Evolutionary conservation across 306 rosid species (phyloP).

Genomic region (Cicer cuneatum): DNA sequence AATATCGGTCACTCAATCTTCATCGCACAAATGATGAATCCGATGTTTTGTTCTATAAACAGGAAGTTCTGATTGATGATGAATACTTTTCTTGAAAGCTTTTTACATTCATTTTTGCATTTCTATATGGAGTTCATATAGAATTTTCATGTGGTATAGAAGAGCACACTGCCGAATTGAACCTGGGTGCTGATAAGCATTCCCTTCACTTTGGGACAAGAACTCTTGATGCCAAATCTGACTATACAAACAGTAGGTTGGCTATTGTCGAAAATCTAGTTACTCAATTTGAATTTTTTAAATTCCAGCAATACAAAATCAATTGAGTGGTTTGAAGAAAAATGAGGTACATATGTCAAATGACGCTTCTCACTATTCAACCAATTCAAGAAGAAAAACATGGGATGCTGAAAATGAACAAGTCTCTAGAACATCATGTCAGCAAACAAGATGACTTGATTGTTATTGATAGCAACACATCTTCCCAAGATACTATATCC

Average conservation of each 20-base stretch:
- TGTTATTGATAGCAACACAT: constrained; percentile 61
- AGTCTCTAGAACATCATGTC: constrained; percentile 38
- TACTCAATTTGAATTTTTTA: constrained; percentile 43
- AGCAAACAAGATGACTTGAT: constrained; percentile 51
- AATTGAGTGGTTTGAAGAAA: constrained; percentile 44
- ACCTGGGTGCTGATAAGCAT: constrained; percentile 49
- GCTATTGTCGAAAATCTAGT: constrained; percentile 46
- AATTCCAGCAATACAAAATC: constrained; percentile 39
- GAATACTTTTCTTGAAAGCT: constrained; percentile 31
- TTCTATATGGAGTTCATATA: constrained; percentile 38
- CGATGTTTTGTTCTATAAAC: constrained; percentile 28
- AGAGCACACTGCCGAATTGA: constrained; percentile 39
- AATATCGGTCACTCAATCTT: constrained; percentile 33
- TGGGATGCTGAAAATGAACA: constrained; percentile 48
- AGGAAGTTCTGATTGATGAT: constrained; percentile 26
- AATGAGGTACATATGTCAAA: constrained; percentile 39
- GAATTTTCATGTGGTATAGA: constrained; percentile 39
- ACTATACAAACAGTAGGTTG: constrained; percentile 53
- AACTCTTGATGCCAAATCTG: constrained; percentile 45
- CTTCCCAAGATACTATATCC: constrained; percentile 78
- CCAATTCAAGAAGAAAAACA: neutral
- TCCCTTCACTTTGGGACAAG: constrained; percentile 39
- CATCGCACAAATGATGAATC: constrained; percentile 26
- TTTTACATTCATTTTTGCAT: constrained; percentile 33
- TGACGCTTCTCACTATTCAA: constrained; percentile 42